Base-by-base conservation (phyloP, 148 eudicot genomes). In the Rheum nobile region DNA sequence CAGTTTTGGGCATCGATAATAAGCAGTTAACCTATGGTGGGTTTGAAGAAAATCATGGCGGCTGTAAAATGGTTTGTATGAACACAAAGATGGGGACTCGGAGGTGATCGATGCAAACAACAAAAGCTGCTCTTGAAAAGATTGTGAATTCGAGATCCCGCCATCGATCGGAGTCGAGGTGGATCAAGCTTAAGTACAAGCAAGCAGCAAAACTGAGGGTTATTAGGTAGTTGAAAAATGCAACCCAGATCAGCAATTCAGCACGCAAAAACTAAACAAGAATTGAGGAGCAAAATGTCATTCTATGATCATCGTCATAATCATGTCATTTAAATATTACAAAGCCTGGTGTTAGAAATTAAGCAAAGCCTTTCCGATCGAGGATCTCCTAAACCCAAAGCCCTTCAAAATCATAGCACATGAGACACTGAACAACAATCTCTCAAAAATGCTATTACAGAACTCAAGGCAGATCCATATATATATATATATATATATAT, bases 401-500 rank as follows among this genome's bases (percentile, higher is more conserved):
- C 78, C 87, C 88, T 1, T 85, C 90, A 86, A 90, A 90, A 90
- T 85, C 79, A 90, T 85, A 85, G 90, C 92, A 83, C 78, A 39
- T 72, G 83, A 79, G 85, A 65, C 10, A 10, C 1, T 71, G 24
- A 8, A 41, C 37, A 14, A 28, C 4, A 24, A 71, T 72, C 71
- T 77, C 79, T 68, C 79, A 46, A 50, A 55, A 55, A 61, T 76
- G 85, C 87, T 73, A 84, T 74, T 82, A 71, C 76, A 72, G 88
- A 90, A 82, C 88, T 86, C 79, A 77, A 29, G 82, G 81, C 75
- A 78, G 83, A 84, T 73, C 85, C 89, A 82, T 77, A 81, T 63
- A 68, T 72, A 71, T 19, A 24, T n/a, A 26, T 22, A 19, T 24
- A 19, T 59, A 21, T 52, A n/a, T n/a, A n/a, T n/a, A n/a, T n/a